Evolutionary conservation across 2,329 filamentous ascomycete genomes (phyloP), one percentile per base, ranked within the genome.

Genomic region (Colletotrichum eremochloae): DNA sequence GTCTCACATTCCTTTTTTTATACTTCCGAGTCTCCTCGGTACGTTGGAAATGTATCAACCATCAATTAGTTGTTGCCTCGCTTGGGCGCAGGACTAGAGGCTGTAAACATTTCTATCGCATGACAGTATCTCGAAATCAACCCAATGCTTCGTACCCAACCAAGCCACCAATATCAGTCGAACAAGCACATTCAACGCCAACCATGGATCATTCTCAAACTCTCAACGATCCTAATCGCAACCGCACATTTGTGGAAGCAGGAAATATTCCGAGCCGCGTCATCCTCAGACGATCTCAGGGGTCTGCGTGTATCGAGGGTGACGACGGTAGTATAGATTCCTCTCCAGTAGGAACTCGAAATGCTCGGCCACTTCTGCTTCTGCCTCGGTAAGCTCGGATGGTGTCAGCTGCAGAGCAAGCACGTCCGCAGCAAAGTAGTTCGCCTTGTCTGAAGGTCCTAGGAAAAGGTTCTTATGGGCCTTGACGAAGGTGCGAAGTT

Each of bases 111-210:
- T 8, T 11, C 5, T 12, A 31, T 6, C 18, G 6, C 7, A 5
- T 8, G 3, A 31, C 8, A 29, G 8, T 31, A 15, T 29, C 12
- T 33, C 48, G 20, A 31, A 64, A 9, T 12, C 9, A 5, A 2
- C 60, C 62, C 7, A 63, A 63, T 50, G 63, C 67, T 8, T 63
- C 67, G n/a, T 60, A 29, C 12, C 31, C 31, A 14, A 18, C 31
- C 24, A 31, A 31, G 14, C 12, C 4, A 31, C 29, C n/a, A n/a
- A 33, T 3, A 53, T 11, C 15, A 18, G 15, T 20, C 31, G 3
- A 12, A 6, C 7, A 33, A 55, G 8, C 6, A 52, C 6, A 18
- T 2, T 6, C 14, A 52, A 31, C n/a, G 5, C 24, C 50, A 31
- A 18, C 18, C 4, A 8, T 6, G 5, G 18, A 29, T 6, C 50